Evolutionary conservation across 1,139 yeast genomes (phyloP).

Genomic region (Ogataea hybrid): DNA sequence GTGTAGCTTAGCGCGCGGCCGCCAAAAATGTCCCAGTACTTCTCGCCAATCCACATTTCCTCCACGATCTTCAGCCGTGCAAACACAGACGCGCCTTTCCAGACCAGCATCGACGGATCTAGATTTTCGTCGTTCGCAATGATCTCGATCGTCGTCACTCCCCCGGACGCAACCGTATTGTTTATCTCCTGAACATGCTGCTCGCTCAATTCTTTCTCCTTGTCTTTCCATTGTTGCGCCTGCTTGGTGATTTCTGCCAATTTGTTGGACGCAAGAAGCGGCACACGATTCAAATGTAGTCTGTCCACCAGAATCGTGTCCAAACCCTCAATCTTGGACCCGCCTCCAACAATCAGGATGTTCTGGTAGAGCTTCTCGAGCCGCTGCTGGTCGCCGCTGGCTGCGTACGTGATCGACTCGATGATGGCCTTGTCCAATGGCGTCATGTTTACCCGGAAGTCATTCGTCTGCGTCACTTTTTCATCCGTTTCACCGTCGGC

Average conservation of each 20-base stretch:
- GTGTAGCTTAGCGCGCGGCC: conserved; percentile 79
- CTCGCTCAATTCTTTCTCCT: conserved; percentile 35
- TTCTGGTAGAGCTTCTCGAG: conserved; percentile 71
- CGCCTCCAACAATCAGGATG: conserved; percentile 84
- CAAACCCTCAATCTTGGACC: conserved; percentile 79
- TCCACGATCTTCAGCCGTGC: conserved; percentile 78
- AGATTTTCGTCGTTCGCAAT: conserved; percentile 87
- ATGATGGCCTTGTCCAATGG: conserved; percentile 86
- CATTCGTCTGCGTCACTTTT: conserved; percentile 3
- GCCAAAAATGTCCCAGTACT: conserved; percentile 87
- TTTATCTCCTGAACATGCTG: conserved; percentile 38
- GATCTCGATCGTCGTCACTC: conserved; percentile 53
- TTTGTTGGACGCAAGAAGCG: conserved; percentile 50
- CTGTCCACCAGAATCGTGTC: conserved; percentile 77
- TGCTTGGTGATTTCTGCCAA: conserved; percentile 54
- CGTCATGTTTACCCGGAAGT: conserved; percentile 30
- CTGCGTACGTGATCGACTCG: conserved; percentile 81
- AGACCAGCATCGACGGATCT: conserved; percentile 77
- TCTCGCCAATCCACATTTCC: conserved; percentile 77
- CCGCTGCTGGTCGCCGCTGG: conserved; percentile 54
- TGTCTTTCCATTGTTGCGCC: conserved; percentile 38
- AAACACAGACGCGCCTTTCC: conserved; percentile 95
- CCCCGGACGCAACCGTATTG: conserved; percentile 42
- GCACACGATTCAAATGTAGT: conserved; percentile 79
- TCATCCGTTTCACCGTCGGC: conserved; percentile 2